These are phyloP conservation scores for Fusarium concolor DNA, from an alignment of 2,329 filamentous ascomycete genomes.

Conservation along the genomic window DNA sequence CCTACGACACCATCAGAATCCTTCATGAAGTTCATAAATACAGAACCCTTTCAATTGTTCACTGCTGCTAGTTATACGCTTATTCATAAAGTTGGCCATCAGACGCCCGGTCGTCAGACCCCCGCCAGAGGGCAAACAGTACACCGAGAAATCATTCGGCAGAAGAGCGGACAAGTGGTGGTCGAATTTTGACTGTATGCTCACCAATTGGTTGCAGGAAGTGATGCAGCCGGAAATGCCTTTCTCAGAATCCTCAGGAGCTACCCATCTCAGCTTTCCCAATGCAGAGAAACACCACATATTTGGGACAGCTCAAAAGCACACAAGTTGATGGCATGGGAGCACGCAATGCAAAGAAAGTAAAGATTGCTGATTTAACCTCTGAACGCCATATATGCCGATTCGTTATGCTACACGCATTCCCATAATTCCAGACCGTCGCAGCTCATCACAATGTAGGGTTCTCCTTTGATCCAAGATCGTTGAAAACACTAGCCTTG, in stretches of 20 bases:
- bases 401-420: constrained; percentile 38
- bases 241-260: background rate
- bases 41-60: background rate
- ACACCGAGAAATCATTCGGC: no score
- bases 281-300: background rate
- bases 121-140: no score
- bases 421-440: constrained; percentile 30
- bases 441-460: constrained; percentile 25
- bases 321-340: no score
- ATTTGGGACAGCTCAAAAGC: no score
- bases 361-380: constrained; percentile 35
- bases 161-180: no score
- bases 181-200: no score
- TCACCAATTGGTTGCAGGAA: no score
- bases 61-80: no score
- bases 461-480: constrained; percentile 48
- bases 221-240: no score
- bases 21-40: no score
- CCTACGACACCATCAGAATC: background rate
- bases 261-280: background rate
- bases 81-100: no score
- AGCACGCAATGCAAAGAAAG: background rate
- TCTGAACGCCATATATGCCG: constrained; percentile 48
- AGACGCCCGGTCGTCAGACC: no score
- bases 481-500: constrained; percentile 72